A percentile compares a stretch with the other conserved stretches of the same genome.
Conservation (phyloP, 345 rosid species). For the Clarkia xantiana region DNA sequence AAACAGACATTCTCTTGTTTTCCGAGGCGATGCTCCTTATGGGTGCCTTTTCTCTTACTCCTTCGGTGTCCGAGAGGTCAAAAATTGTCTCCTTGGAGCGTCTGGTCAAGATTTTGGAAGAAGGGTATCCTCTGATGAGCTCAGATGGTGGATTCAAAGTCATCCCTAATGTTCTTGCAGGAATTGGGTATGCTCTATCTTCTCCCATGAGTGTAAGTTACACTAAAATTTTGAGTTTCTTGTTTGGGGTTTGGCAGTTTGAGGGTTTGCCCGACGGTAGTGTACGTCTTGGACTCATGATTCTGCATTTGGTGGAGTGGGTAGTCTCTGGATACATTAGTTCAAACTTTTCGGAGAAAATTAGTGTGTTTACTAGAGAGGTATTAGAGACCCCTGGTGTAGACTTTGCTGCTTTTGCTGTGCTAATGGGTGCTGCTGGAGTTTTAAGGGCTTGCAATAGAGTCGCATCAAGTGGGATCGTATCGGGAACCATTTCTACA, state of each 20-base stretch:
- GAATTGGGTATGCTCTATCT: constrained; percentile 66
- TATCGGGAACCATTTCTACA: constrained; percentile 24
- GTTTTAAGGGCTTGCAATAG: constrained; percentile 49
- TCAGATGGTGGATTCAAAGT: constrained; percentile 18
- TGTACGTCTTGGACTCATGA: constrained; percentile 53
- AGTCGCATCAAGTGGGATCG: constrained; percentile 22
- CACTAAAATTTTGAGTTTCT: constrained; percentile 33
- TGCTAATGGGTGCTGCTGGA: constrained; percentile 67
- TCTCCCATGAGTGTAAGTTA: constrained; percentile 34
- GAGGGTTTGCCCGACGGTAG: constrained; percentile 35
- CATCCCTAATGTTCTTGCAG: constrained; percentile 55
- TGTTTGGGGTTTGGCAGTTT: constrained; percentile 50
- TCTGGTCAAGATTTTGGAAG: constrained; percentile 46
- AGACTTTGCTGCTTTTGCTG: constrained; percentile 32
- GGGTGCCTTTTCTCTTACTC: constrained; percentile 56
- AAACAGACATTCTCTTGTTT: constrained; percentile 29
- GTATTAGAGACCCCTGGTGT: constrained; percentile 28
- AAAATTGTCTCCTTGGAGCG: constrained; percentile 45
- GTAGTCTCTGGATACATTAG: constrained; percentile 45
- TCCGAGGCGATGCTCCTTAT: constrained; percentile 50
- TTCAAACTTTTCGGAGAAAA: constrained; percentile 26
- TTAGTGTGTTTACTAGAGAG: constrained; percentile 23
- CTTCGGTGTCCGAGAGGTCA: constrained; percentile 33
- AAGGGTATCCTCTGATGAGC: constrained; percentile 21
- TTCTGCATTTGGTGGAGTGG: constrained; percentile 84